Evolutionary conservation across 2,329 filamentous ascomycete genomes (phyloP), one percentile per base, ranked within the genome.

Genomic region (Chaetomium olivaceum): DNA sequence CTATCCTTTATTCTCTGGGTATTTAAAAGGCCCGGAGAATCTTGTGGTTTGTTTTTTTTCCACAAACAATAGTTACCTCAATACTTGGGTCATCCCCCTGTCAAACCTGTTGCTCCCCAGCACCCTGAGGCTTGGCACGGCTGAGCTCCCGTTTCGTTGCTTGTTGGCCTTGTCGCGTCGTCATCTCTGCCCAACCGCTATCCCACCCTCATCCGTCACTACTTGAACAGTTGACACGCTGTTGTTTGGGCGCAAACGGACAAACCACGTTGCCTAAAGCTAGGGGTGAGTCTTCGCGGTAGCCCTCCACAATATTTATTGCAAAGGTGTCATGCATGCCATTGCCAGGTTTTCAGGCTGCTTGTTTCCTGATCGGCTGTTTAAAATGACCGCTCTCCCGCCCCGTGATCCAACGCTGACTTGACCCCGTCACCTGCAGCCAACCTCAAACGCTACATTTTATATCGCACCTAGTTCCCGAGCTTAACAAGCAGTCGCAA

Each of bases 251-350:
- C 65, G 56, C 48, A 61, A 67, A 54, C 56, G 23, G 19, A 58
- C 60, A 67, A 60, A 69, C 64, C 67, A 71, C 69, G 63, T 67
- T 69, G 62, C 62, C 55, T 51, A 58, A 65, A 51, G 27, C 48
- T n/a, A 55, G 43, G 61, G 59, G 66, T 68, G 50, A 64, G 63
- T 67, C 36, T 63, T 46, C 60, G 54, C 16, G 64, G 62, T 62
- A 43, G 54, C 65, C 58, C 58, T 64, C 27, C n/a, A 27, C n/a
- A 16, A 46, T 50, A 48, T 36, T 63, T 43, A 54, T 36, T 63
- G 66, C 61, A 59, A 64, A 61, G 50, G 56, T 68, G 66, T 57
- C 58, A 63, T 51, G 61, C 21, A 54, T 57, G 50, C 51, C 55
- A 33, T 43, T 55, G 29, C 54, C 46, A 21, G 36, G 43, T 62